Percentiles rank a stretch among this genome's conserved stretches.
Conservation (phyloP, 176 grass and related monocot genomes). For the Eragrostis curvula region DNA sequence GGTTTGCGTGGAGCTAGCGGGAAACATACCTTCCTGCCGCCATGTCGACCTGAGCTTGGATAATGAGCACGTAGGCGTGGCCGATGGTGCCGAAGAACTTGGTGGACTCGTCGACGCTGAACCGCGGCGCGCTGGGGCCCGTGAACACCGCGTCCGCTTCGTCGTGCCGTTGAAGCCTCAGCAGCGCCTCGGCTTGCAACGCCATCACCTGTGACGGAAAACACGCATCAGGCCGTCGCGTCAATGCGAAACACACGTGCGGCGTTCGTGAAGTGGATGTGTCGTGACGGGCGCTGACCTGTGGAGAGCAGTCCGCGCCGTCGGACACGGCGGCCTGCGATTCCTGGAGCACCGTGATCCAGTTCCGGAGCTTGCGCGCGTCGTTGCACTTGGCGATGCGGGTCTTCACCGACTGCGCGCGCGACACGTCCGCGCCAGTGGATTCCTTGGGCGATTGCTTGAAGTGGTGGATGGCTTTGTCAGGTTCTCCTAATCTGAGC, state of each 20-base stretch:
- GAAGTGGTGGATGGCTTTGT: conserved; percentile 77
- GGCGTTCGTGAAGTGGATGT: not conserved
- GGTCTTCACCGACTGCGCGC: conserved; percentile 64
- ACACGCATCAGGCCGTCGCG: not conserved
- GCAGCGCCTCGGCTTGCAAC: conserved; percentile 83
- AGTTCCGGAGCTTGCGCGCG: conserved; percentile 78
- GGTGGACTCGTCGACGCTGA: conserved; percentile 67
- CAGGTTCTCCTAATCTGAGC: conserved; percentile 80
- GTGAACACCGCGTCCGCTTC: conserved; percentile 64
- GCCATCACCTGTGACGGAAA: conserved; percentile 53
- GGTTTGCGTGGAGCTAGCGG: not conserved
- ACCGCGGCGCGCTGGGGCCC: conserved; percentile 51
- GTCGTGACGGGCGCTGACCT: conserved; percentile 44
- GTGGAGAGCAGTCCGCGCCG: conserved; percentile 79
- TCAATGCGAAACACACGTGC: not conserved
- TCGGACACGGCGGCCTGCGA: conserved; percentile 72
- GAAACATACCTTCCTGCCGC: conserved; percentile 70
- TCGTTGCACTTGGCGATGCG: conserved; percentile 71
- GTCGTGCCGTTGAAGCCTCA: conserved; percentile 78
- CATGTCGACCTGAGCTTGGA: conserved; percentile 82
- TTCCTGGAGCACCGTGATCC: conserved; percentile 75
- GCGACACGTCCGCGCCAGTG: conserved; percentile 38
- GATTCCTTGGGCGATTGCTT: conserved; percentile 75
- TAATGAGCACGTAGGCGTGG: conserved; percentile 76
- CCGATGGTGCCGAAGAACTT: conserved; percentile 68